Evolutionary conservation across 192 early-diverging fungal species (phyloP), one percentile per base, ranked within the genome.

Genomic region (Linnemannia hyalina): DNA sequence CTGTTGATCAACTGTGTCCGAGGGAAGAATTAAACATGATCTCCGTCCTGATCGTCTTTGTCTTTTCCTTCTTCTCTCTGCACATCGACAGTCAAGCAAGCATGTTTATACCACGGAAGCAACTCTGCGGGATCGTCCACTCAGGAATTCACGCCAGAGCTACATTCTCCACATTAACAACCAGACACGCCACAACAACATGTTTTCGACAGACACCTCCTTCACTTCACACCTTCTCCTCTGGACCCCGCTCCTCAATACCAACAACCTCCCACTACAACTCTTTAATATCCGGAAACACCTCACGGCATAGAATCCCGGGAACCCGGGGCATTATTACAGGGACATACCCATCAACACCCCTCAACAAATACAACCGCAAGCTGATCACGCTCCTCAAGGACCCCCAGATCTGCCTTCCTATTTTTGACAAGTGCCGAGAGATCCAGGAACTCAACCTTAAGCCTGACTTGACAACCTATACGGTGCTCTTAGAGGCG

Each of bases 391-490:
- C 23, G 2, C 44, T 86, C 44, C 70, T 49, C 60, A 77, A 32
- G 41, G 76, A 81, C 8, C 84, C 79, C 0, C 42, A 76, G 10
- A 36, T 22, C 0, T 81, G 75, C 40, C 70, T 86, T 29, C 71
- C 70, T 23, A 77, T 86, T 55, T 86, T 86, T 75, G 84, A 86
- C 57, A 86, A 80, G 32, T 86, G 84, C 57, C 52, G 79, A 81
- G 76, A 88, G 22, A 89, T 92, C 42, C 65, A 82, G 22, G 80
- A 81, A 13, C 26, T 75, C 1, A 86, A 90, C 16, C 63, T 90
- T 7, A 82, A 88, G 49, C 82, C 88, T 2, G 90, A 91, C 71
- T 68, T 76, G 55, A 81, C 80, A 35, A 90, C 88, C 8, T 91
- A 91, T 70, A 76, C 71, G n/a, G 74, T 87, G 3, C 80, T 91